Conservation (phyloP, 2,329 filamentous ascomycete genomes). For the Lachnellula suecica region DNA sequence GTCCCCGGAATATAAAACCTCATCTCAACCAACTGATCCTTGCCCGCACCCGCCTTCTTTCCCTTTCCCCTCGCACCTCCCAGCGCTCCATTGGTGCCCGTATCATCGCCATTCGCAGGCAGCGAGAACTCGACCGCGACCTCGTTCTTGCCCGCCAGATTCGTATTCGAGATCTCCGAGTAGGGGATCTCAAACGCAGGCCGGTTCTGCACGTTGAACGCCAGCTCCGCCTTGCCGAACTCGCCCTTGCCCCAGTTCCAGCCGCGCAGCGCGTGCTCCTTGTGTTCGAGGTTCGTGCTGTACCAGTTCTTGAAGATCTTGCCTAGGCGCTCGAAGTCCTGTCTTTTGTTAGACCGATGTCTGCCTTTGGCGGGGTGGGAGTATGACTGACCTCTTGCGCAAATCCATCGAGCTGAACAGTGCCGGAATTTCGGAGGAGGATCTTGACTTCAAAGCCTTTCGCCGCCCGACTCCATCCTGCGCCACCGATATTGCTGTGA, state of each 20-base stretch:
- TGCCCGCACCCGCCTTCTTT: constrained; percentile 84
- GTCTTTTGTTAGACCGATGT: constrained; percentile 17
- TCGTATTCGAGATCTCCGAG: constrained; percentile 96
- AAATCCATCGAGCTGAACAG: constrained; percentile 95
- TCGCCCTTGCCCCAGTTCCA: constrained; percentile 99
- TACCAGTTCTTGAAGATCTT: constrained; percentile 99
- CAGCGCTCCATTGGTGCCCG: constrained; percentile 70
- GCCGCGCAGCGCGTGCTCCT: constrained; percentile 90
- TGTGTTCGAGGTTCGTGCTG: constrained; percentile 85
- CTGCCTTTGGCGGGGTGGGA: constrained; percentile 1
- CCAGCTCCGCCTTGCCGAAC: constrained; percentile 90
- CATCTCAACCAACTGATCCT: constrained; percentile 96
- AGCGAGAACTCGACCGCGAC: constrained; percentile 93
- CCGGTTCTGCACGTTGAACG: constrained; percentile 95
- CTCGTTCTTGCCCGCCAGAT: constrained; percentile 95
- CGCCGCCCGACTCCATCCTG: constrained; percentile 92
- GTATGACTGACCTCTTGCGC: constrained; percentile 65
- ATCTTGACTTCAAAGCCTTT: constrained; percentile 95
- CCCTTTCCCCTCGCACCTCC: constrained; percentile 75
- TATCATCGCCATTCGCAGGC: constrained; percentile 68
- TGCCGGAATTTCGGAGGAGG: constrained; percentile 75
- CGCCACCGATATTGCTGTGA: constrained; percentile 76
- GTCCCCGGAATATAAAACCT: constrained; percentile 97
- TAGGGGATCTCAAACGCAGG: constrained; percentile 97
- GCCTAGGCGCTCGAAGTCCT: constrained; percentile 85